These are phyloP conservation scores for Haematococcus lacustris DNA, from an alignment of 139 green algal genomes.

Conservation along the genomic window DNA sequence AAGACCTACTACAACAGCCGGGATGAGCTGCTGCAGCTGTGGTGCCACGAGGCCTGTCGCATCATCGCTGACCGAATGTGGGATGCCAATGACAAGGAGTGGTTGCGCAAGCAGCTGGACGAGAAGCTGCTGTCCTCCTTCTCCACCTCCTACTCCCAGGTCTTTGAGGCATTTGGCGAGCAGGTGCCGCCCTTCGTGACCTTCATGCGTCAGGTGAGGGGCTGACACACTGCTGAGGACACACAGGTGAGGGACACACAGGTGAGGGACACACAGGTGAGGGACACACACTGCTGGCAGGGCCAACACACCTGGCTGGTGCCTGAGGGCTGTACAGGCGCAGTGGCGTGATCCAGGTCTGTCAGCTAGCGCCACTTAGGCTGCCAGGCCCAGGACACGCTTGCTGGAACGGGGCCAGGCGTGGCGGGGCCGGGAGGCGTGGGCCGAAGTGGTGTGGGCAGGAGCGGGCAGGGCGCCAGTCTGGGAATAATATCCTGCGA, in stretches of 20 bases:
- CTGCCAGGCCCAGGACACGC: background rate
- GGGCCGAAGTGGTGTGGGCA: too few species aligned
- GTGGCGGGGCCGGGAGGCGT: too few species aligned
- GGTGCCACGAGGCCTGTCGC: slow-evolving; percentile 72
- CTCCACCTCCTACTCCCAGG: slow-evolving; percentile 32
- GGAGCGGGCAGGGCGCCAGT: too few species aligned
- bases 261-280: too few species aligned
- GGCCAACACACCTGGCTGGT: too few species aligned
- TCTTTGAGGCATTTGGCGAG: slow-evolving; percentile 55
- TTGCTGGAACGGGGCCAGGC: background rate
- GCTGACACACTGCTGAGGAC: too few species aligned
- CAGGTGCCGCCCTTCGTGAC: slow-evolving; percentile 64
- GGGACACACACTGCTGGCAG: too few species aligned
- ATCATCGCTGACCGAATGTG: slow-evolving; percentile 78
- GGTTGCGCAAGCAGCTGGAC: slow-evolving; percentile 64
- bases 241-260: too few species aligned
- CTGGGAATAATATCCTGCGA: background rate
- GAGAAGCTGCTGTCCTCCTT: slow-evolving; percentile 52
- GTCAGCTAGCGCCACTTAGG: background rate
- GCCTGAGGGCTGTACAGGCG: too few species aligned
- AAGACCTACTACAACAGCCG: slow-evolving; percentile 73
- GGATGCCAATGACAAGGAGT: slow-evolving; percentile 43
- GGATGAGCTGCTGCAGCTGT: slow-evolving; percentile 76
- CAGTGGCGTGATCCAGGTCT: too few species aligned
- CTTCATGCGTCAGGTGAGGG: slow-evolving; percentile 60